Base-by-base conservation (phyloP, 2,329 filamentous ascomycete genomes). In the Ophiostoma tasmaniense region DNA sequence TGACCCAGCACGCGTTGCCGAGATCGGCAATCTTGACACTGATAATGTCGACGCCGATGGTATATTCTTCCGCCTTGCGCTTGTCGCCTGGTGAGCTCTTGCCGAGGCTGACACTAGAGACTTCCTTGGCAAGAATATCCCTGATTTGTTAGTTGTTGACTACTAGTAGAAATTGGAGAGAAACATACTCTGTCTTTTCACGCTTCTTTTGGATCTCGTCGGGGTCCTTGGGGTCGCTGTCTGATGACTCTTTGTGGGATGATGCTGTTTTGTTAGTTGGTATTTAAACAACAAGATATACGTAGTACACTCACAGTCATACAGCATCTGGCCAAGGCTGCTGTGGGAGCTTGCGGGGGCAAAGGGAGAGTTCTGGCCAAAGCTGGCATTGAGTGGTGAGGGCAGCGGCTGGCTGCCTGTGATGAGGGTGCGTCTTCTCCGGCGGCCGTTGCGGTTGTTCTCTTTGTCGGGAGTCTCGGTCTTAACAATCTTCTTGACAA, bases 21-120 rank as follows among this genome's bases (percentile, higher is more conserved):
- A 99, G 83, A 82, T 99, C 95, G 59, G 95, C 95, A 81, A 99
- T 99, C 82, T 99, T 99, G 78, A 99, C 95, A 42, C 94, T 97
- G 75, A 99, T 98, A 73, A 93, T 90, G 72, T 93, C 91, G 73
- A 82, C 75, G 74, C 80, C 75, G 76, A 82, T 77, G 70, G 80
- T 80, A 72, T 91, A 85, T n/a, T 71, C 69, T 73, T 88, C 87
- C 72, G 80, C 77, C 74, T 82, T 83, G 73, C 81, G 85, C 79
- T 90, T 90, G 75, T 91, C 89, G 67, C 86, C 84, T 2, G 79
- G 35, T 10, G 72, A 80, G 30, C 82, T 83, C 77, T 93, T 97
- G 76, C 96, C 93, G 55, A 98, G 88, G 68, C 93, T 96, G 75
- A 98, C 98, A 67, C 93, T 92, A 1, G 93, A 97, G 13, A 99